phyloP scores from a whole-genome alignment of 805 yeast species.

The Saccharomycopsis javanensis region DNA sequence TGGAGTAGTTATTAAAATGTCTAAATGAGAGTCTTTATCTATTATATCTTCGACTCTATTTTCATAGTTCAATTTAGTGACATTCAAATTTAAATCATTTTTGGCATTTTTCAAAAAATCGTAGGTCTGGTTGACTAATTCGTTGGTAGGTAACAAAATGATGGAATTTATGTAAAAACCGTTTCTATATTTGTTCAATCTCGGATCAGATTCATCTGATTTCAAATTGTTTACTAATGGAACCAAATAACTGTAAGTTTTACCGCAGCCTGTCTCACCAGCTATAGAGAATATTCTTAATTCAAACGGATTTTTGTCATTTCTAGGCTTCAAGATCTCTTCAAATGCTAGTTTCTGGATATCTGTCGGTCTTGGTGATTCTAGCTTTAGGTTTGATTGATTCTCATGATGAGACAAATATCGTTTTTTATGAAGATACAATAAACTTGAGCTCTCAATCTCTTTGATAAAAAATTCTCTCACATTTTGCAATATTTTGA shows the following conservation, averaged over 20 bases:
- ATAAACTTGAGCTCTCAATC: conserved; percentile 38
- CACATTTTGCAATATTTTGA: conserved; percentile 58
- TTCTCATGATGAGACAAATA: conserved; percentile 8
- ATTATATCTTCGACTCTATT: conserved; percentile 8
- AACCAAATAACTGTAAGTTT: conserved; percentile 83
- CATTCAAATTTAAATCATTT: conserved; percentile 2
- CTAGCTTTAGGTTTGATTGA: conserved; percentile 11
- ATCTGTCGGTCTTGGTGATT: conserved; percentile 50
- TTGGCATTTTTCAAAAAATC: conserved; percentile 27
- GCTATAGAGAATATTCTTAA: conserved; percentile 69
- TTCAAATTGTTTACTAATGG: conserved; percentile 63
- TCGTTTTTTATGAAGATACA: conserved; percentile 21
- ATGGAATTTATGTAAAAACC: conserved; percentile 47
- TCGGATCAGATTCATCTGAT: conserved; percentile 36
- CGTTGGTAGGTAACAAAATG: conserved; percentile 73
- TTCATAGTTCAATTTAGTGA: conserved; percentile 6
- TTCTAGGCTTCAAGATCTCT: conserved; percentile 34
- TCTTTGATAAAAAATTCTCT: conserved; percentile 49
- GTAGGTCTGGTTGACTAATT: conserved; percentile 73
- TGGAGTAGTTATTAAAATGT: conserved; percentile 80
- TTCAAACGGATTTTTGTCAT: conserved; percentile 25
- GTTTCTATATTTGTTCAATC: neutral
- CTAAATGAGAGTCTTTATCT: conserved; percentile 39
- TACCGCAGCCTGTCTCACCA: conserved; percentile 96
- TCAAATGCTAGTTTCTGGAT: conserved; percentile 73